Conservation (phyloP, 345 rosid species). For the Clausena lansium region DNA sequence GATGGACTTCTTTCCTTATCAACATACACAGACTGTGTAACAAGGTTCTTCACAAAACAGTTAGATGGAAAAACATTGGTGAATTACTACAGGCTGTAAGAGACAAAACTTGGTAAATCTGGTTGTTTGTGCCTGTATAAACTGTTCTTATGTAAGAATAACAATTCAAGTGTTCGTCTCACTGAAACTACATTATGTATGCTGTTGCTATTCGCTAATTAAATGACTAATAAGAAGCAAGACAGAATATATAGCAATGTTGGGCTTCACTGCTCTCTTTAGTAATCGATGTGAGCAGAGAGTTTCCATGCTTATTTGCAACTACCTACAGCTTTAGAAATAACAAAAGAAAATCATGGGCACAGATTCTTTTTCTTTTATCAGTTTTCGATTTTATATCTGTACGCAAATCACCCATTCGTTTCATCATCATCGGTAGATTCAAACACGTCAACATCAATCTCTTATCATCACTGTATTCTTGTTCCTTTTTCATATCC, state of each 20-base stretch:
- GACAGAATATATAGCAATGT: neutral
- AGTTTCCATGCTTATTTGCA: neutral
- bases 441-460: slow-evolving; percentile 32
- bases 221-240: neutral
- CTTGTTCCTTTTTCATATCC: slow-evolving; percentile 38
- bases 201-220: neutral
- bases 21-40: slow-evolving; percentile 27
- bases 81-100: slow-evolving; percentile 24
- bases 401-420: slow-evolving; percentile 61
- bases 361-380: neutral
- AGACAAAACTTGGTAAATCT: neutral
- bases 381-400: slow-evolving; percentile 2
- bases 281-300: neutral
- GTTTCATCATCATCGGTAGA: slow-evolving; percentile 56
- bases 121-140: neutral
- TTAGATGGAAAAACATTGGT: slow-evolving; percentile 40
- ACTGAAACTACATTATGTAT: neutral
- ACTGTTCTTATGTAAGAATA: neutral
- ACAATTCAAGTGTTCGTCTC: neutral
- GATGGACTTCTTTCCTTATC: too few species aligned
- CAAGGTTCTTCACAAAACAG: slow-evolving; percentile 42
- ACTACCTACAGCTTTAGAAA: neutral
- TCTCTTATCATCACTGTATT: slow-evolving; percentile 17
- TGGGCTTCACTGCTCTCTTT: neutral
- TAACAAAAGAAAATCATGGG: neutral